phyloP scores from a whole-genome alignment of 2,329 filamentous ascomycete species.

The Escovopsis sp. region DNA sequence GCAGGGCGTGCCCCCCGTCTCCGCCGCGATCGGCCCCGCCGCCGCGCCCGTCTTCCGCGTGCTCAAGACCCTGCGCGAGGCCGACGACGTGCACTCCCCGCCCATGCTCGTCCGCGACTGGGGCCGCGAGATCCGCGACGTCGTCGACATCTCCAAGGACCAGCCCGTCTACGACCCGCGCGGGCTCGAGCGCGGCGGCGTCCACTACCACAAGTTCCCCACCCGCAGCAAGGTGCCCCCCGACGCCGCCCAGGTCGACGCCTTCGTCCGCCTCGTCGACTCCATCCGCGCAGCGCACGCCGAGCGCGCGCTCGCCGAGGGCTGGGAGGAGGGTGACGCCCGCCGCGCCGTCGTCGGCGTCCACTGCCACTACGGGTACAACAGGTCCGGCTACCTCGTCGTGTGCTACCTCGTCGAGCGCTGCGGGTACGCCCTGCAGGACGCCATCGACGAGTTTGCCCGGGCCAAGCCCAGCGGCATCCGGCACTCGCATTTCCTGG shows the following conservation, averaged over 20 bases:
- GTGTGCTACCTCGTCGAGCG: conserved; percentile 82
- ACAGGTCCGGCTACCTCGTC: conserved; percentile 83
- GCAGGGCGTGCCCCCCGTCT: conserved; percentile 66
- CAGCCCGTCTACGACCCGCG: conserved; percentile 76
- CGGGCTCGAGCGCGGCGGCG: conserved; percentile 49
- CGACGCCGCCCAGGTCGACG: conserved; percentile 34
- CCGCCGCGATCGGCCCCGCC: conserved; percentile 49
- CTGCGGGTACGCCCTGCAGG: conserved; percentile 54
- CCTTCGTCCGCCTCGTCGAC: conserved; percentile 43
- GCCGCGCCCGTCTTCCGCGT: conserved; percentile 56
- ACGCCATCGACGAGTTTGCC: conserved; percentile 69
- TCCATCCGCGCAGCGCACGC: conserved; percentile 40
- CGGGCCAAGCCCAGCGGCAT: conserved; percentile 65
- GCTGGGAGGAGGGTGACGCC: conserved; percentile 23
- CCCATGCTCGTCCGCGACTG: conserved; percentile 54
- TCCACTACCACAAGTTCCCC: conserved; percentile 73
- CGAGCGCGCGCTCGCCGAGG: conserved; percentile 20
- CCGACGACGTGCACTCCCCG: conserved; percentile 71
- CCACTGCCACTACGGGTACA: conserved; percentile 94
- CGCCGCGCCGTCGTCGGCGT: conserved; percentile 51
- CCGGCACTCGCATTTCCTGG: conserved; percentile 76
- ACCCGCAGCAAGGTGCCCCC: conserved; percentile 89
- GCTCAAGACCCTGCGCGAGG: conserved; percentile 85
- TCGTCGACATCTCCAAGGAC: conserved; percentile 86
- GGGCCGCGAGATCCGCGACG: conserved; percentile 51